Base-by-base conservation (phyloP, 805 yeast species). In the Candida mattraensis region DNA sequence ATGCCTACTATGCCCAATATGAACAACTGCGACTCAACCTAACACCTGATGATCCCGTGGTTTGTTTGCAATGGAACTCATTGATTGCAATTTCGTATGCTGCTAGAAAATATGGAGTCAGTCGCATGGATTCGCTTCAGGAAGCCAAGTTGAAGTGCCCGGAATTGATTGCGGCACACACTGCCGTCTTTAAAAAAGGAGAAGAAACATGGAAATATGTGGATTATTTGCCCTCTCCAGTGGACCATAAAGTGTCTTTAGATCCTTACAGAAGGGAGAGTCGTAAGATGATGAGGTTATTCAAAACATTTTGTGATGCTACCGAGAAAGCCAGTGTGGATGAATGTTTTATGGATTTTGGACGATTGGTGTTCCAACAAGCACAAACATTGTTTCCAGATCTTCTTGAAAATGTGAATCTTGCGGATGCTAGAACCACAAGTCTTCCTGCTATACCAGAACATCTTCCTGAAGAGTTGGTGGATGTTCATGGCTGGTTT, bases 281-380 rank as follows among this genome's bases (percentile, higher is more conserved):
- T 40, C 66, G 95, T 12, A 85, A 83, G 58, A 80, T 93, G 40
- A 68, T 87, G 53, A 67, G 75, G 22, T 63, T 91, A 0, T 72
- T 93, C 50, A 72, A 73, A 37, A 56, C 64, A 6, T 67, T 70
- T 40, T 85, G 91, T 54, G 82, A 77, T 39, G 49, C 71, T 11
- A 87, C 87, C 0, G 96, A 93, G 58, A 89, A 89, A 62, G 98
- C 96, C 0, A 87, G 97, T 61, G 93, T 89, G 13, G 99, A 93
- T 61, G 99, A 93, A 61, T 80, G 88, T 31, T 93, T 83, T 54
- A 46, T 93, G 47, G 97, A 93, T 61, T 58, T 93, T 25, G 96
- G 97, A 0, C 64, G 83, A 24, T 47, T 75, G 16, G 75, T 87
- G 0, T 70, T 74, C 48, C 40, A 56, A 1, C 62, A 55, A 33